Conservation (phyloP, 805 yeast species). For the Wickerhamomyces alni region DNA sequence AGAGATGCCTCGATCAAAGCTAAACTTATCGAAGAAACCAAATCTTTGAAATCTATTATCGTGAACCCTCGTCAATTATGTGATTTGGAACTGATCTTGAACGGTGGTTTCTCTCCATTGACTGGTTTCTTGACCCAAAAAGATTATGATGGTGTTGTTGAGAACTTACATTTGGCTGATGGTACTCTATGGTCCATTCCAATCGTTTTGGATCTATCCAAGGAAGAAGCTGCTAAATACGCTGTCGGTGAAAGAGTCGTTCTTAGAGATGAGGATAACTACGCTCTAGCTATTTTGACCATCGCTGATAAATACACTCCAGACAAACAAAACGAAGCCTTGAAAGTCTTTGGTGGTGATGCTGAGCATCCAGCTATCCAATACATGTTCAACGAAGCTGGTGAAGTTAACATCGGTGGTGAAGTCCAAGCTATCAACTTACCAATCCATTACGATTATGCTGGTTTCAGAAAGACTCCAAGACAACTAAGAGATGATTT, state of each 20-base stretch:
- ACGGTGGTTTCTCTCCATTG: slow-evolving; percentile 91
- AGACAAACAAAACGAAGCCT: slow-evolving; percentile 73
- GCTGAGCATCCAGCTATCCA: slow-evolving; percentile 92
- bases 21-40: slow-evolving; percentile 54
- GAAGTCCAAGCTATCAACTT: slow-evolving; percentile 73
- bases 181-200: slow-evolving; percentile 92
- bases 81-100: slow-evolving; percentile 84
- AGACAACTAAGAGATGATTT: slow-evolving; percentile 86
- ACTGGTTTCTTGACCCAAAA: slow-evolving; percentile 57
- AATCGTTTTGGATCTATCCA: slow-evolving; percentile 75
- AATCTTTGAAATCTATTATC: slow-evolving; percentile 35
- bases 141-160: slow-evolving; percentile 61
- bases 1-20: slow-evolving; percentile 66
- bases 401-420: slow-evolving; percentile 88
- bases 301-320: slow-evolving; percentile 77
- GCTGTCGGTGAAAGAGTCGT: slow-evolving; percentile 57
- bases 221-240: slow-evolving; percentile 36
- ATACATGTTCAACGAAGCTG: slow-evolving; percentile 66
- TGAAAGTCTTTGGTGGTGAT: slow-evolving; percentile 89
- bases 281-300: slow-evolving; percentile 75
- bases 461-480: slow-evolving; percentile 83
- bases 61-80: slow-evolving; percentile 87
- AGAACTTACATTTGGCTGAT: slow-evolving; percentile 60
- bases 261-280: slow-evolving; percentile 74
- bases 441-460: slow-evolving; percentile 88